Conservation (phyloP, 1,284 basidiomycete genomes). For the Fomitopsis schrenkii region DNA sequence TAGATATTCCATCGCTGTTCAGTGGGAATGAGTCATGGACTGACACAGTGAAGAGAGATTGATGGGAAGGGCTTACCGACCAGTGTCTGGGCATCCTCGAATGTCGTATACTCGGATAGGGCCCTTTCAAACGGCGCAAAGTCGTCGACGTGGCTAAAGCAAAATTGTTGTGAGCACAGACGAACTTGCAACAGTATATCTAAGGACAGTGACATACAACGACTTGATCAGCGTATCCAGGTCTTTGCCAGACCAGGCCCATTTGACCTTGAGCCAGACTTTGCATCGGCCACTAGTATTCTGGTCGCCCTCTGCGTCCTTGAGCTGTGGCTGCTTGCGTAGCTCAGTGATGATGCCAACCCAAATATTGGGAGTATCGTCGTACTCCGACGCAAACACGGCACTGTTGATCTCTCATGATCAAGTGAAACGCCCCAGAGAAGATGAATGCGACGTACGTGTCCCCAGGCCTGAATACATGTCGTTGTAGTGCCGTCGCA, state of each 20-base stretch:
- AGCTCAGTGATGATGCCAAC: background rate
- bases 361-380: background rate
- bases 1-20: slow-evolving; percentile 4
- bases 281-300: background rate
- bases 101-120: background rate
- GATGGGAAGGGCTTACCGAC: background rate
- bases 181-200: no score
- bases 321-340: background rate
- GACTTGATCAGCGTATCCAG: background rate
- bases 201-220: background rate
- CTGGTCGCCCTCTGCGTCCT: background rate
- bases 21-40: background rate
- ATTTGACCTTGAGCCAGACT: background rate
- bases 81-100: background rate
- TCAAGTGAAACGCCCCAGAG: no score
- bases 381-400: background rate
- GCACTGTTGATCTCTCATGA: background rate
- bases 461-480: background rate
- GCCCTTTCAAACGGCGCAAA: slow-evolving; percentile 3
- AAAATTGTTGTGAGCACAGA: background rate
- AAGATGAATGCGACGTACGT: background rate
- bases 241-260: slow-evolving; percentile 2
- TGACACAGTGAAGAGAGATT: no score
- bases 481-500: no score
- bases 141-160: background rate